Conservation (phyloP, 1,139 yeast species). For the Hyphopichia pseudoburtonii region DNA sequence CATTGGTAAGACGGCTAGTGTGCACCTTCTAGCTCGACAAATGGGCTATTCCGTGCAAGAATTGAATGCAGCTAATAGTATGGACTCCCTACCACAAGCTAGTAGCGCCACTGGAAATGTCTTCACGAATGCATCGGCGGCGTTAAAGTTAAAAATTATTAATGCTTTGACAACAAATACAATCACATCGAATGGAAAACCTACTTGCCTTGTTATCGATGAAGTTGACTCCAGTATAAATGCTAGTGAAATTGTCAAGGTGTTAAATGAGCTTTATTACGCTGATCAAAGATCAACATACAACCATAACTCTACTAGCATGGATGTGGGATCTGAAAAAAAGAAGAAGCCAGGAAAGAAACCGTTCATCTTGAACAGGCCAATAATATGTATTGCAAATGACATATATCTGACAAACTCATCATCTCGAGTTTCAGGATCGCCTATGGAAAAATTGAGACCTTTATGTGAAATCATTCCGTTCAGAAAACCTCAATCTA, state of each 20-base stretch:
- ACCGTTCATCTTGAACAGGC: constrained; percentile 59
- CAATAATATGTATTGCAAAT: constrained; percentile 90
- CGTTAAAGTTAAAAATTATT: constrained; percentile 51
- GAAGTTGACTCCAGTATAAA: constrained; percentile 92
- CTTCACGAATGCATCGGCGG: constrained; percentile 23
- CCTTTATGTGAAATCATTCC: constrained; percentile 69
- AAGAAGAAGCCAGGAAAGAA: constrained; percentile 23
- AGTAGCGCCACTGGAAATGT: constrained; percentile 11
- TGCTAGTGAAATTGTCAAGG: constrained; percentile 66
- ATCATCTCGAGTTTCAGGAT: constrained; percentile 18
- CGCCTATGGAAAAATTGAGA: constrained; percentile 68
- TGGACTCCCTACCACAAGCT: constrained; percentile 36
- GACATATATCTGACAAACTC: constrained; percentile 71
- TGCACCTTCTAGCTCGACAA: constrained; percentile 80
- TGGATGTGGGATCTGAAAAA: constrained; percentile 12
- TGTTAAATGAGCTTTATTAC: constrained; percentile 58
- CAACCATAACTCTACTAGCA: not conserved
- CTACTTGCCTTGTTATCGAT: constrained; percentile 81
- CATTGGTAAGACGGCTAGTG: constrained; percentile 89
- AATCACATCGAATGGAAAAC: constrained; percentile 54
- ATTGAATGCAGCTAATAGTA: constrained; percentile 82
- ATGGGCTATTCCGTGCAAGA: constrained; percentile 82
- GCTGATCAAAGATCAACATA: constrained; percentile 56
- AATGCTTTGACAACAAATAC: constrained; percentile 70
- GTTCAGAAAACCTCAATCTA: constrained; percentile 57